Base-by-base conservation (phyloP, 2,329 filamentous ascomycete species). In the Colletotrichum eleusines region DNA sequence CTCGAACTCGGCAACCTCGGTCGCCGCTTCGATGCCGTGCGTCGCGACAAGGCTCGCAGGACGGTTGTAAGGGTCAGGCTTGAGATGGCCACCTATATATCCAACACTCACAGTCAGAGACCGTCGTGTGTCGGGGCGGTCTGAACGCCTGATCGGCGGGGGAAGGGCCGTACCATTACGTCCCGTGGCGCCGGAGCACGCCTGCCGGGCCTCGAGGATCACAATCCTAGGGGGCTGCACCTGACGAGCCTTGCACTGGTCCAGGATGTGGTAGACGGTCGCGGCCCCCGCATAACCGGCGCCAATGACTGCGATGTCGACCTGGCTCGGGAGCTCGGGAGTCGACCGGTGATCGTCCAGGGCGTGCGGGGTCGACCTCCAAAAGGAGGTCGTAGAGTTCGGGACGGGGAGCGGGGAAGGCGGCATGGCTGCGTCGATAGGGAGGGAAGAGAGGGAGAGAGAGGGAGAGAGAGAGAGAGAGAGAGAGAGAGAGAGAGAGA, bases 41-140 rank as follows among this genome's bases (percentile, higher is more conserved):
- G 87, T 86, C 72, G 91, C 85, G 0, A 76, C 78, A 74, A 91
- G 88, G 16, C 88, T 84, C n/a, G 84, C 84, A n/a, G 81, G 78
- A 62, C 91, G 88, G 74, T 84, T 87, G 57, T 81, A 80, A 48
- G 85, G 84, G 75, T 89, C 86, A 58, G 89, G 81, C 16, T 81
- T 81, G 2, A 84, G 84, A 67, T 85, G 82, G 20, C 83, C 78
- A 2, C 89, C 89, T 63, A 84, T 83, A 1, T 80, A 80, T n/a
- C n/a, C n/a, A n/a, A n/a, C n/a, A 78, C 3, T 86, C 86, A 20
- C 84, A 75, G 5, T 80, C 75, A 28, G 78, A 72, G 76, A 74
- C 89, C 83, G 28, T 81, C 78, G 2, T 81, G 2, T 81, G 68
- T 81, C 78, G 2, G 81, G 69, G 72, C 89, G 90, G 23, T 82